A percentile compares a stretch with the other conserved stretches of the same genome.
Conservation (phyloP, 2,329 filamentous ascomycete genomes). For the Juglanconis juglandina region DNA sequence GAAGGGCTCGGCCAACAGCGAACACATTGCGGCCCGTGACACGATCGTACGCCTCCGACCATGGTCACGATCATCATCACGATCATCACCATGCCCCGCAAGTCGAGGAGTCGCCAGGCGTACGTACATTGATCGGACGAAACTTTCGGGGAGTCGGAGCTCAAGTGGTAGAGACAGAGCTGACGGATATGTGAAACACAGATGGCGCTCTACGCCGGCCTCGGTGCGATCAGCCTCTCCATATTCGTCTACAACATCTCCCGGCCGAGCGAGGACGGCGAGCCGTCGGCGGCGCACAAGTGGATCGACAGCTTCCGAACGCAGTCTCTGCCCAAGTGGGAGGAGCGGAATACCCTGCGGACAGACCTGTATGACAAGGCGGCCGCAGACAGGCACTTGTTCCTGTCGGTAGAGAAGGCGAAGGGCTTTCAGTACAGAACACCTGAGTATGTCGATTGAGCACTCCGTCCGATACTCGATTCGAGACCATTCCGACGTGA, state of each 20-base stretch:
- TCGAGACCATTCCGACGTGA: neutral
- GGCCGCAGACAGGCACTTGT: constrained; percentile 54
- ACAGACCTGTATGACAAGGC: constrained; percentile 53
- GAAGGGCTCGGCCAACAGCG: constrained; percentile 29
- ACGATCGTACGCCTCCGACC: constrained; percentile 54
- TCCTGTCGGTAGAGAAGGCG: constrained; percentile 44
- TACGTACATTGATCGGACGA: constrained; percentile 35
- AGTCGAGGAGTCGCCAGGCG: constrained; percentile 54
- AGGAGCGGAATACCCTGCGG: constrained; percentile 50
- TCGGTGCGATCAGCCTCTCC: constrained; percentile 42
- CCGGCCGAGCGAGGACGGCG: constrained; percentile 46
- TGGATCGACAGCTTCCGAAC: constrained; percentile 43
- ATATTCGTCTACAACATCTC: constrained; percentile 47
- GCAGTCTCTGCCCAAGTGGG: constrained; percentile 48
- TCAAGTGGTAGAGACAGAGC: neutral
- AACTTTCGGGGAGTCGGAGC: neutral
- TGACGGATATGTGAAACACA: constrained; percentile 24
- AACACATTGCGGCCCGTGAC: constrained; percentile 26
- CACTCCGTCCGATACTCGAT: neutral
- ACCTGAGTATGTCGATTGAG: constrained; percentile 49
- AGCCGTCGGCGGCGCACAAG: constrained; percentile 43
- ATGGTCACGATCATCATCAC: constrained; percentile 41
- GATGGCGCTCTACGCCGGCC: constrained; percentile 46
- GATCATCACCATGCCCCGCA: constrained; percentile 36
- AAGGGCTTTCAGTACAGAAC: constrained; percentile 50